Conservation (phyloP, 192 early-diverging fungal genomes). For the Coemansia sp. region DNA sequence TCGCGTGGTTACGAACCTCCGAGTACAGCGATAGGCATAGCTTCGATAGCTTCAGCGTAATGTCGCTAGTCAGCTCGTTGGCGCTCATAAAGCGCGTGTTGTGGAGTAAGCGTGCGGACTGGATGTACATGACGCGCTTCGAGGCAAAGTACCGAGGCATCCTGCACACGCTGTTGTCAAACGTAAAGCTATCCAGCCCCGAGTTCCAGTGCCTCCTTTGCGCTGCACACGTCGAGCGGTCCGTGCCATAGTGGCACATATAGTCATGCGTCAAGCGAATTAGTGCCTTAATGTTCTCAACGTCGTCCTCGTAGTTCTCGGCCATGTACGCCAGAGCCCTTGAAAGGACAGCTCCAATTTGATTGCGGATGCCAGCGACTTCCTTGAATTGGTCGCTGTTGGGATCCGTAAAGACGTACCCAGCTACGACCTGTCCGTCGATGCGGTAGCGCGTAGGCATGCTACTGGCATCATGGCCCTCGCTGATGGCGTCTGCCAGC, state of each 20-base stretch:
- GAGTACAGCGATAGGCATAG: constrained; percentile 47
- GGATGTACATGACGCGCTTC: constrained; percentile 18
- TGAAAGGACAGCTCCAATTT: constrained; percentile 57
- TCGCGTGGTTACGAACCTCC: constrained; percentile 40
- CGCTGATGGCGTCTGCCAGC: constrained; percentile 20
- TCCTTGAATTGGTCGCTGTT: constrained; percentile 53
- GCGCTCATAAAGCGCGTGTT: constrained; percentile 37
- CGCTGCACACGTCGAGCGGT: constrained; percentile 12
- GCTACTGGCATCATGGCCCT: constrained; percentile 19
- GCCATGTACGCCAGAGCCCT: constrained; percentile 51
- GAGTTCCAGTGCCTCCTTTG: constrained; percentile 26
- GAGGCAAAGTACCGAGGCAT: constrained; percentile 40
- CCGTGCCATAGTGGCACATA: constrained; percentile 40
- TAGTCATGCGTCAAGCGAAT: constrained; percentile 54
- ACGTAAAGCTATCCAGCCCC: constrained; percentile 37
- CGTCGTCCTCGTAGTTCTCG: constrained; percentile 65
- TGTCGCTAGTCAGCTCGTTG: constrained; percentile 15
- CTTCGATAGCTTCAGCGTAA: constrained; percentile 24
- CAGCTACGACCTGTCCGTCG: constrained; percentile 53
- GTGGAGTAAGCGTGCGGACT: constrained; percentile 39
- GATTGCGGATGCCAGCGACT: constrained; percentile 54
- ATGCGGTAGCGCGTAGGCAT: constrained; percentile 36
- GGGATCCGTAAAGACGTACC: constrained; percentile 68
- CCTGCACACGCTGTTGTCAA: constrained; percentile 20
- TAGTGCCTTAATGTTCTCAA: constrained; percentile 69